These are phyloP conservation scores for Teratosphaeria destructans DNA, from an alignment of 2,329 filamentous ascomycete genomes.

Conservation along the genomic window DNA sequence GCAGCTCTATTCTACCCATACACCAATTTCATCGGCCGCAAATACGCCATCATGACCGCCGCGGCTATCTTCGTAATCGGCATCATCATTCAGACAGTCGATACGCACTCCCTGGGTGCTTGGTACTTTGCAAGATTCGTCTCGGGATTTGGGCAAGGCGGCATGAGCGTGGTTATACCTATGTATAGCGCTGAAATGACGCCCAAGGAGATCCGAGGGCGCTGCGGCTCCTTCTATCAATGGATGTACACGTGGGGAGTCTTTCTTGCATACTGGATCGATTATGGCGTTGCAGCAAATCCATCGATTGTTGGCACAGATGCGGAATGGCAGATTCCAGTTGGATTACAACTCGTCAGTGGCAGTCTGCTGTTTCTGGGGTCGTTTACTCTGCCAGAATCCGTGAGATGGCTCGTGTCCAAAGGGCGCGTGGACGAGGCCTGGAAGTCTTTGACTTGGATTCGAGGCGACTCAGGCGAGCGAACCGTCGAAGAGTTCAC, in stretches of 20 bases:
- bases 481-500: not conserved
- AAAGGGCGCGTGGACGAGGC: conserved; percentile 37
- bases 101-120: conserved; percentile 31
- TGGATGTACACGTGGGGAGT: conserved; percentile 42
- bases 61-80: conserved; percentile 31
- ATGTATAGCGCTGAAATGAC: conserved; percentile 34
- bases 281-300: conserved; percentile 36
- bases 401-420: conserved; percentile 41
- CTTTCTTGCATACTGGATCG: conserved; percentile 33
- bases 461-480: conserved; percentile 36
- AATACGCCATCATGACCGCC: conserved; percentile 33
- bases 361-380: conserved; percentile 40
- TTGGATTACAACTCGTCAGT: conserved; percentile 43
- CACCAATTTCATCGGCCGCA: conserved; percentile 36
- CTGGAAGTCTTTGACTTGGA: conserved; percentile 41
- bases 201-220: conserved; percentile 37
- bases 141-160: conserved; percentile 40
- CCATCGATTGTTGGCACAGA: conserved; percentile 21
- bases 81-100: conserved; percentile 37
- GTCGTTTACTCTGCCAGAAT: conserved; percentile 40
- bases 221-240: conserved; percentile 42
- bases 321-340: conserved; percentile 47
- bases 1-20: conserved; percentile 40
- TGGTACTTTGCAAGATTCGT: conserved; percentile 40
- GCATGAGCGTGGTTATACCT: conserved; percentile 34